These are phyloP conservation scores for Bullera alba DNA, from an alignment of 768 basidiomycete genomes.

Conservation along the genomic window DNA sequence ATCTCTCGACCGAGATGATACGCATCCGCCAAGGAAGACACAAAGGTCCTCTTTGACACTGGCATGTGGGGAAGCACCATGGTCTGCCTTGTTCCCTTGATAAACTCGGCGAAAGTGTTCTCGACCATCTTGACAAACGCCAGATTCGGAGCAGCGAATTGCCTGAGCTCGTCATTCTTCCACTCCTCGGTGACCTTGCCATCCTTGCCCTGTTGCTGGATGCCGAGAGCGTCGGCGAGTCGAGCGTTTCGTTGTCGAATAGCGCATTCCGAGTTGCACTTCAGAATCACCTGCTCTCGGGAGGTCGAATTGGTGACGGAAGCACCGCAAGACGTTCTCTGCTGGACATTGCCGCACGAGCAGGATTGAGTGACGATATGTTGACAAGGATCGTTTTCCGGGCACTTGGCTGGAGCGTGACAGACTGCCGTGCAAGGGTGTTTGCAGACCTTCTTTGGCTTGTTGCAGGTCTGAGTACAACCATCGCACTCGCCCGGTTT, in stretches of 20 bases:
- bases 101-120: constrained; percentile 69
- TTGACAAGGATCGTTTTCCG: constrained; percentile 71
- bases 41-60: constrained; percentile 73
- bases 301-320: constrained; percentile 50
- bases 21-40: constrained; percentile 58
- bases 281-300: constrained; percentile 51
- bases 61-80: constrained; percentile 52
- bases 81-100: constrained; percentile 33
- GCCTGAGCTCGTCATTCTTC: constrained; percentile 61
- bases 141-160: constrained; percentile 56
- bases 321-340: constrained; percentile 66
- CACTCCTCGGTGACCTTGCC: constrained; percentile 47
- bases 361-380: constrained; percentile 62
- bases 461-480: constrained; percentile 74
- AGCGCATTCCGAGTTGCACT: constrained; percentile 76
- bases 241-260: constrained; percentile 78
- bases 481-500: constrained; percentile 63
- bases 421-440: constrained; percentile 74
- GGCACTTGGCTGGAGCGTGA: constrained; percentile 81
- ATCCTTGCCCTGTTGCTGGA: constrained; percentile 38
- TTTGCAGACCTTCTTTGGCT: constrained; percentile 70
- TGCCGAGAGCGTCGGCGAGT: constrained; percentile 86
- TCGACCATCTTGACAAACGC: constrained; percentile 71
- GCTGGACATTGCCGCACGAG: constrained; percentile 73
- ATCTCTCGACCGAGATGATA: constrained; percentile 80